phyloP scores from a whole-genome alignment of 106 monocot species.

The Cymbidium sinense region DNA sequence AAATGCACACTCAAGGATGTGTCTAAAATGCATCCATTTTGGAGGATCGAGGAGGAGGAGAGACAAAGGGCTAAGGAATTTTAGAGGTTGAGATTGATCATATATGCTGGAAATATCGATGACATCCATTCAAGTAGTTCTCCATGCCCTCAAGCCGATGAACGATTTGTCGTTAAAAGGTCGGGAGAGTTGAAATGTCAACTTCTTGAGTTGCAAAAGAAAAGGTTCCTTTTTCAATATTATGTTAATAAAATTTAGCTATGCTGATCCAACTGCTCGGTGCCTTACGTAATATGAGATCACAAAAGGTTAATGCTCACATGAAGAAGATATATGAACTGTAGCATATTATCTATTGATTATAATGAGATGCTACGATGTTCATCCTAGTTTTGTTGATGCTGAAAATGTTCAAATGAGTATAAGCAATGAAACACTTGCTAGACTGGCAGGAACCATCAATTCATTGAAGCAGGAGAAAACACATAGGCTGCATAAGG shows the following conservation, averaged over 20 bases:
- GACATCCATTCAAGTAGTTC: conserved; percentile 15
- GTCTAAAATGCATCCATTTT: conserved; percentile 51
- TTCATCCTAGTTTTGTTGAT: conserved; percentile 59
- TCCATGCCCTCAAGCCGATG: conserved; percentile 39
- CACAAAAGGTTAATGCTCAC: conserved; percentile 49
- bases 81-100: conserved; percentile 43
- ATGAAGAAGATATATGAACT: conserved; percentile 54
- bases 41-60: conserved; percentile 51
- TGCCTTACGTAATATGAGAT: conserved; percentile 59
- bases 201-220: conserved; percentile 74
- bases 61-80: conserved; percentile 59
- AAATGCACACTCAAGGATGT: conserved; percentile 51
- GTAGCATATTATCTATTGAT: conserved; percentile 46
- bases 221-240: conserved; percentile 51
- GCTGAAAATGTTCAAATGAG: conserved; percentile 29
- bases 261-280: conserved; percentile 1
- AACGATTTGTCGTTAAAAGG: conserved; percentile 60
- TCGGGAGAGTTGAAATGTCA: conserved; percentile 56
- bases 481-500: conserved; percentile 81
- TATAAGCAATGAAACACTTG: conserved; percentile 73
- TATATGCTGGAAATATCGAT: conserved; percentile 68
- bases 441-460: conserved; percentile 43
- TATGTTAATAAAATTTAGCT: not conserved
- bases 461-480: conserved; percentile 51
- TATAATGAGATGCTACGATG: conserved; percentile 41